These are phyloP conservation scores for Neohortaea acidophila DNA, from an alignment of 495 filamentous ascomycete genomes.

Conservation along the genomic window DNA sequence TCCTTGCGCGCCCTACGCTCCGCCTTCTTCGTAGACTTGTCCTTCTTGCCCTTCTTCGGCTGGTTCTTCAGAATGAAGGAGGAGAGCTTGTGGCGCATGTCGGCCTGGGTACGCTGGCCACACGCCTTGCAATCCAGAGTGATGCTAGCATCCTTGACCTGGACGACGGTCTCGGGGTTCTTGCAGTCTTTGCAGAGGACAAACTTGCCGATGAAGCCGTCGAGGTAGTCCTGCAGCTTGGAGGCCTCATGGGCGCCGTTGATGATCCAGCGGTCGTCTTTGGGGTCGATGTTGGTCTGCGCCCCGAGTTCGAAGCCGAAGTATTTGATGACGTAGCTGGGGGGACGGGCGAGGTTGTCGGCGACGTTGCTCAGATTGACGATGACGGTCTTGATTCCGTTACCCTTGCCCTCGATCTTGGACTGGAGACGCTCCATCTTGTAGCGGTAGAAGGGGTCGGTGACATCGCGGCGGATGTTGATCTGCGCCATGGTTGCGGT, in stretches of 20 bases:
- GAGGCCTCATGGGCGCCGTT: slow-evolving; percentile 90
- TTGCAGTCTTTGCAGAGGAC: slow-evolving; percentile 99
- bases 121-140: slow-evolving; percentile 96
- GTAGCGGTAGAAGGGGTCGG: slow-evolving; percentile 98
- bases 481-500: slow-evolving; percentile 68
- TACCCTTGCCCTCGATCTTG: slow-evolving; percentile 99
- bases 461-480: slow-evolving; percentile 97
- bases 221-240: slow-evolving; percentile 96
- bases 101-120: slow-evolving; percentile 78
- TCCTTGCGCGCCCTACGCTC: slow-evolving; percentile 54
- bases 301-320: slow-evolving; percentile 98
- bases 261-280: slow-evolving; percentile 99
- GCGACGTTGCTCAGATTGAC: slow-evolving; percentile 95
- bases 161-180: slow-evolving; percentile 93
- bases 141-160: slow-evolving; percentile 83
- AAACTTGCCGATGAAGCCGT: slow-evolving; percentile 94
- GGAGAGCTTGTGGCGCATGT: slow-evolving; percentile 86
- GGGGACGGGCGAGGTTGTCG: slow-evolving; percentile 77
- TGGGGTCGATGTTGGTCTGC: slow-evolving; percentile 92
- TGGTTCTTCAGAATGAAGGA: slow-evolving; percentile 94
- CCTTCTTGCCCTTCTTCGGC: slow-evolving; percentile 90
- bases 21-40: slow-evolving; percentile 76
- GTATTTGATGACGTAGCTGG: slow-evolving; percentile 96
- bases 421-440: slow-evolving; percentile 98
- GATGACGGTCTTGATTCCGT: slow-evolving; percentile 92